Evolutionary conservation across 1,139 yeast species (phyloP).

Genomic region (Candida mesenterica): DNA sequence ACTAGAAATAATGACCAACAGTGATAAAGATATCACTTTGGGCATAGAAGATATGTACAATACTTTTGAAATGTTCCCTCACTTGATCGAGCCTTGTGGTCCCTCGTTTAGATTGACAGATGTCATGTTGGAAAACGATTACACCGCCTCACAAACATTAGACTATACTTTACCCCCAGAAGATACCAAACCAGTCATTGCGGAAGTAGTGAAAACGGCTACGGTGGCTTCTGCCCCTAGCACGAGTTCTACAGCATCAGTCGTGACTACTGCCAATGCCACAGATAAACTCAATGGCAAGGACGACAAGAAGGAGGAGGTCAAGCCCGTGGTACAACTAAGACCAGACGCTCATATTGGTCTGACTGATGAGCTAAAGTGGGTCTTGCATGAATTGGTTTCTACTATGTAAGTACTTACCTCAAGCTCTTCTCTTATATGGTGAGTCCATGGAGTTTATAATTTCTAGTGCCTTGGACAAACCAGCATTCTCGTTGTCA

Average conservation of each 20-base stretch:
- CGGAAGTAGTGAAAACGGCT: background rate
- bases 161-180: constrained; percentile 45
- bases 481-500: constrained; percentile 11
- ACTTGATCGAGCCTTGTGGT: constrained; percentile 66
- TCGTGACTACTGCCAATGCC: constrained; percentile 2
- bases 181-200: constrained; percentile 14
- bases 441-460: constrained; percentile 15
- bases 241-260: background rate
- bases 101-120: constrained; percentile 51
- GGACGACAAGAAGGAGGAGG: constrained; percentile 12
- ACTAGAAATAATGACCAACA: constrained; percentile 17
- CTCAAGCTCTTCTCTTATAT: constrained; percentile 16
- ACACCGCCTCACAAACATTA: constrained; percentile 32
- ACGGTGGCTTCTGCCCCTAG: background rate
- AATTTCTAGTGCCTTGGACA: background rate
- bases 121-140: constrained; percentile 60
- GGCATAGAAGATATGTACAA: constrained; percentile 67
- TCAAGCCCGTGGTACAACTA: constrained; percentile 12
- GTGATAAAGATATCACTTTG: constrained; percentile 37
- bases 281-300: constrained; percentile 10
- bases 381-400: constrained; percentile 63
- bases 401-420: constrained; percentile 39
- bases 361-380: constrained; percentile 64
- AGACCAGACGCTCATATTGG: constrained; percentile 47
- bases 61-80: constrained; percentile 63